phyloP scores from a whole-genome alignment of 2,329 filamentous ascomycete species.

The Fusarium luffae region DNA sequence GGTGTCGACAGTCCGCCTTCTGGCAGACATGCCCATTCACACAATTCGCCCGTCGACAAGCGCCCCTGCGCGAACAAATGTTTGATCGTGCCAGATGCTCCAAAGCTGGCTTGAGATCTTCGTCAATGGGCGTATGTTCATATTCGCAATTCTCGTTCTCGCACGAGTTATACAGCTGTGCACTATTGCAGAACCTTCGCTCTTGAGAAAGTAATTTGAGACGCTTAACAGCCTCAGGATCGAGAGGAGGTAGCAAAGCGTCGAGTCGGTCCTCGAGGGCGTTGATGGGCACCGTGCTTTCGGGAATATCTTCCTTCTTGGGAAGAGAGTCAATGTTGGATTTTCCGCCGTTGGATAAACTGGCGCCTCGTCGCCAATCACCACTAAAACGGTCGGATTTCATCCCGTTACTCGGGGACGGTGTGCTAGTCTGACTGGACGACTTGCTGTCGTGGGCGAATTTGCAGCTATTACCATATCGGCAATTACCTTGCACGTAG shows the following conservation, averaged over 20 bases:
- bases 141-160: conserved; percentile 33
- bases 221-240: conserved; percentile 12
- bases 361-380: conserved; percentile 13
- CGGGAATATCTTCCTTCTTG: conserved; percentile 24
- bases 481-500: conserved; percentile 39
- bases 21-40: conserved; percentile 41
- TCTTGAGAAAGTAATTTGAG: conserved; percentile 29
- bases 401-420: conserved; percentile 11
- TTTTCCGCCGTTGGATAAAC: neutral
- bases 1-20: conserved; percentile 31
- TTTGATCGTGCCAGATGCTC: conserved; percentile 33
- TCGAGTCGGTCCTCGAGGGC: conserved; percentile 33
- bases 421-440: conserved; percentile 22
- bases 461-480: conserved; percentile 39
- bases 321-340: conserved; percentile 29
- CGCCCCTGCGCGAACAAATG: conserved; percentile 28
- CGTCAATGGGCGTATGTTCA: conserved; percentile 33
- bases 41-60: conserved; percentile 29
- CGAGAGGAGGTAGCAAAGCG: conserved; percentile 16
- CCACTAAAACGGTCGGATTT: conserved; percentile 7
- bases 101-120: conserved; percentile 30
- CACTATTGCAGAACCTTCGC: conserved; percentile 36
- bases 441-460: conserved; percentile 29
- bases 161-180: conserved; percentile 32
- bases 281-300: conserved; percentile 33